Conservation (phyloP, 805 yeast species). For the Alloascoidea africana region DNA sequence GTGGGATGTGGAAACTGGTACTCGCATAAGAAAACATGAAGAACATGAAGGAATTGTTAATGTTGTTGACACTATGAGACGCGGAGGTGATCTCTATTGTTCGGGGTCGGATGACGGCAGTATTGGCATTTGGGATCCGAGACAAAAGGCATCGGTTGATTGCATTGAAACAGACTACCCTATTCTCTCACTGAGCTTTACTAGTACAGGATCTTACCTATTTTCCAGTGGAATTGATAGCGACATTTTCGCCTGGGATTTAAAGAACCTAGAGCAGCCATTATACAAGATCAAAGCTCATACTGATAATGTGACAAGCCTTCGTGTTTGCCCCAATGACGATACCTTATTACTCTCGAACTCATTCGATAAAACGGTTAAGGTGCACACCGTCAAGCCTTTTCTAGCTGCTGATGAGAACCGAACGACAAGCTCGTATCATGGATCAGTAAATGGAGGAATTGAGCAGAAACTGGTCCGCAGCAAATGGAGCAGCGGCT, state of each 20-base stretch:
- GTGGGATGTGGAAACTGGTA: conserved; percentile 49
- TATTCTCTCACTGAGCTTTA: conserved; percentile 33
- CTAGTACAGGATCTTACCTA: conserved; percentile 23
- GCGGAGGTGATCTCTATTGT: conserved; percentile 19
- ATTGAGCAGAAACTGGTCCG: conserved; percentile 36
- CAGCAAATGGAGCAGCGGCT: conserved; percentile 25
- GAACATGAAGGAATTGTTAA: conserved; percentile 42
- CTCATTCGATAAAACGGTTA: conserved; percentile 40
- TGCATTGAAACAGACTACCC: conserved; percentile 38
- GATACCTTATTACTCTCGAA: conserved; percentile 31
- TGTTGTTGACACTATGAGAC: conserved; percentile 25
- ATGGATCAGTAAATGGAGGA: conserved; percentile 39
- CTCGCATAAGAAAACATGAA: conserved; percentile 33
- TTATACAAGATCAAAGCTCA: conserved; percentile 32
- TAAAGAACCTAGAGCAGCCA: conserved; percentile 25
- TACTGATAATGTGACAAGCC: conserved; percentile 38
- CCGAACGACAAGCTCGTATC: conserved; percentile 23
- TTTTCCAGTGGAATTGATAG: conserved; percentile 62
- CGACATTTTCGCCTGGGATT: conserved; percentile 41
- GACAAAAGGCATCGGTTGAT: conserved; percentile 30
- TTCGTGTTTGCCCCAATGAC: conserved; percentile 31
- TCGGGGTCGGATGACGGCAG: conserved; percentile 58
- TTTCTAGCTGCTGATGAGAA: conserved; percentile 20
- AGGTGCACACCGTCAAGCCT: conserved; percentile 38
- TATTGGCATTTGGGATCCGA: conserved; percentile 46